phyloP scores from a whole-genome alignment of 768 basidiomycete species.

The Lactarius deliciosus region DNA sequence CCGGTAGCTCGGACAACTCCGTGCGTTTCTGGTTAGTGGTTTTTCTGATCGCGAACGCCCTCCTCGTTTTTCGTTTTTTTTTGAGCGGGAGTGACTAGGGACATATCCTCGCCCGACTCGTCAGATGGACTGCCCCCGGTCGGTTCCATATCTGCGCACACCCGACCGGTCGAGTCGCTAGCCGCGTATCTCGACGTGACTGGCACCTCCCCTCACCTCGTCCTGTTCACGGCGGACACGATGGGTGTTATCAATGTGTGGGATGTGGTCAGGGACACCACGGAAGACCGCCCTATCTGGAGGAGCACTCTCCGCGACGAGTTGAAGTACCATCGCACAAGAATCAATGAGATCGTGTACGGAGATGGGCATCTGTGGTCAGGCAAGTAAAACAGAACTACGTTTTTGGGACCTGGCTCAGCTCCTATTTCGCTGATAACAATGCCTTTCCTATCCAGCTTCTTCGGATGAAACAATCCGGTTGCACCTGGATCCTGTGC shows the following conservation, averaged over 20 bases:
- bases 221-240: conserved; percentile 84
- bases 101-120: conserved; percentile 50
- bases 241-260: conserved; percentile 89
- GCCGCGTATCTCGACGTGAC: conserved; percentile 45
- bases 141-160: conserved; percentile 80
- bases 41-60: neutral
- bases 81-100: conserved; percentile 46
- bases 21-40: conserved; percentile 79
- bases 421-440: neutral
- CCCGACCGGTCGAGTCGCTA: conserved; percentile 82
- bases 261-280: conserved; percentile 53
- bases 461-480: conserved; percentile 88
- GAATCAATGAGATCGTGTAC: conserved; percentile 70
- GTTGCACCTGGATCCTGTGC: conserved; percentile 49
- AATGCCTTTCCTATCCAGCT: conserved; percentile 45
- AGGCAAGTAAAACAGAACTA: conserved; percentile 48
- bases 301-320: conserved; percentile 52
- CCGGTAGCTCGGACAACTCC: conserved; percentile 88
- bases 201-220: conserved; percentile 38
- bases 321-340: conserved; percentile 72
- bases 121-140: conserved; percentile 48
- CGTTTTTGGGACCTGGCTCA: neutral
- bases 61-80: neutral
- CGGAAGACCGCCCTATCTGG: conserved; percentile 50
- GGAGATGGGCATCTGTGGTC: conserved; percentile 85